A percentile compares a stretch with the other conserved stretches of the same genome.
These are phyloP conservation scores for Croton setiger DNA, from an alignment of 441 rosid genomes.

Conservation along the genomic window DNA sequence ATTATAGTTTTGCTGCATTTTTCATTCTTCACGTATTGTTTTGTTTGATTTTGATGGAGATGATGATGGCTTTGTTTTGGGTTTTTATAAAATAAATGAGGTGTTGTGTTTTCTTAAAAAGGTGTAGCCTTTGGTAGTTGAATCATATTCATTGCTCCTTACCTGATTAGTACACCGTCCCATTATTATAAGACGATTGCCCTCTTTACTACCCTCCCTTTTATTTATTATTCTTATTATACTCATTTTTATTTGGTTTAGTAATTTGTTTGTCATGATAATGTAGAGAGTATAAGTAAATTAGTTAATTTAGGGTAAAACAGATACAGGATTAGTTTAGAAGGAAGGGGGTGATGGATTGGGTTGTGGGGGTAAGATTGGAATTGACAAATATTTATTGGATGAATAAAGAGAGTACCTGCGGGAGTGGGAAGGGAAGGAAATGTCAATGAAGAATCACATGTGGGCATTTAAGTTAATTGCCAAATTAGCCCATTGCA, in stretches of 20 bases:
- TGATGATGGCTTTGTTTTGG: constrained; percentile 13
- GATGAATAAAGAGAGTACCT: background rate
- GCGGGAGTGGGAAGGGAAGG: background rate
- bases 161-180: background rate
- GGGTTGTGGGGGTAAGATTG: background rate
- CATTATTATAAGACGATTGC: background rate
- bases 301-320: too few species aligned
- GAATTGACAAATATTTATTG: background rate
- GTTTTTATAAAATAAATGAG: too few species aligned
- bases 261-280: too few species aligned
- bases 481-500: background rate
- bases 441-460: constrained; percentile 10
- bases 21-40: background rate
- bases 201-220: background rate
- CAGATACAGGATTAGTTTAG: constrained; percentile 17
- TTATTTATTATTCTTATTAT: background rate
- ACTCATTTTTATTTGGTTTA: too few species aligned
- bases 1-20: background rate
- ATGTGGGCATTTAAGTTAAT: constrained; percentile 24
- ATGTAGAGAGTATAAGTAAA: too few species aligned
- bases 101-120: background rate
- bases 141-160: background rate
- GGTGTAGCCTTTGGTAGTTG: background rate
- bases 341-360: constrained; percentile 9
- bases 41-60: background rate